These are phyloP conservation scores for Proteromonas lacertae DNA, from an alignment of 352 stramenopile genomes.

Conservation along the genomic window DNA sequence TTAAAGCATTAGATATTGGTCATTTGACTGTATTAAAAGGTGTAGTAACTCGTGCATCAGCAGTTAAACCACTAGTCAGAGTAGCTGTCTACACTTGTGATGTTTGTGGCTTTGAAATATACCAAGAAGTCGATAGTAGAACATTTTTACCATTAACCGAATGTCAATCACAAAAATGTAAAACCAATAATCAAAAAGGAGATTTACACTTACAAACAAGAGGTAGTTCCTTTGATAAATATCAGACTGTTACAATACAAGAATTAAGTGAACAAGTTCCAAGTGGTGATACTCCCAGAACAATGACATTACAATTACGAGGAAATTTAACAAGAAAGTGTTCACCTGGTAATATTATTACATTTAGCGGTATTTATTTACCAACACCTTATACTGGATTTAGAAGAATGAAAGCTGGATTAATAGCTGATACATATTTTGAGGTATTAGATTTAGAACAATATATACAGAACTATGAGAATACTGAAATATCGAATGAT, in stretches of 20 bases:
- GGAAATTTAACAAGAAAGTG: constrained; percentile 64
- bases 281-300: constrained; percentile 82
- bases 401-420: constrained; percentile 67
- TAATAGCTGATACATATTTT: constrained; percentile 85
- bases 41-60: constrained; percentile 87
- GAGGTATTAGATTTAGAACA: constrained; percentile 68
- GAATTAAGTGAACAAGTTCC: constrained; percentile 62
- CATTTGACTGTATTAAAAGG: constrained; percentile 70
- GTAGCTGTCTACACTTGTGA: constrained; percentile 93
- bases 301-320: constrained; percentile 47
- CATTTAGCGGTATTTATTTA: constrained; percentile 77
- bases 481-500: constrained; percentile 34
- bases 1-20: constrained; percentile 35
- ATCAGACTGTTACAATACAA: constrained; percentile 93
- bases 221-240: constrained; percentile 90
- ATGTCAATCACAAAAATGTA: constrained; percentile 50
- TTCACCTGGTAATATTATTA: constrained; percentile 71
- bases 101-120: constrained; percentile 18
- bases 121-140: constrained; percentile 26
- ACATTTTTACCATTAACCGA: constrained; percentile 64
- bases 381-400: constrained; percentile 48
- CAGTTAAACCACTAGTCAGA: constrained; percentile 76
- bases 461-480: constrained; percentile 84
- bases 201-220: constrained; percentile 69
- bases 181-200: constrained; percentile 28